A percentile compares a stretch with the other conserved stretches of the same genome.
These are phyloP conservation scores for Calcarisporium arbuscula DNA, from an alignment of 2,329 filamentous ascomycete genomes.

Conservation along the genomic window DNA sequence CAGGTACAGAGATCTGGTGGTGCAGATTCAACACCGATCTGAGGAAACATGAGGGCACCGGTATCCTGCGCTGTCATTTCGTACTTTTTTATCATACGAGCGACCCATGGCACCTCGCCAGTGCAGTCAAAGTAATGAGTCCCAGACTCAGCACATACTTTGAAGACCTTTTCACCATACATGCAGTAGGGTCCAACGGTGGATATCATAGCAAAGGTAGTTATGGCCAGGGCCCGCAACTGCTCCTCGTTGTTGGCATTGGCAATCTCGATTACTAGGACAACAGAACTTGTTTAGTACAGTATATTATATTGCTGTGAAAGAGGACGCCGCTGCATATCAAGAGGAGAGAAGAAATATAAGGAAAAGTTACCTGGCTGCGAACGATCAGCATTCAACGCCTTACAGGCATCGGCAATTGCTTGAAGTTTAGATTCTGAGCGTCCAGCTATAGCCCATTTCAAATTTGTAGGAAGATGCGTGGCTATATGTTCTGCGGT, in stretches of 20 bases:
- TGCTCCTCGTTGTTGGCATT: slow-evolving; percentile 38
- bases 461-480: slow-evolving; percentile 66
- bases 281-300: too few relatives aligned
- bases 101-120: slow-evolving; percentile 52
- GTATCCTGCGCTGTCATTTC: slow-evolving; percentile 43
- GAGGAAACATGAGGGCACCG: slow-evolving; percentile 55
- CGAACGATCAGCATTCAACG: slow-evolving; percentile 60
- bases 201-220: slow-evolving; percentile 50
- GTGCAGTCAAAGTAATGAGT: slow-evolving; percentile 61
- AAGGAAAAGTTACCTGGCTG: slow-evolving; percentile 53
- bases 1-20: slow-evolving; percentile 55
- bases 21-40: slow-evolving; percentile 56
- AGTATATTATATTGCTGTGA: too few relatives aligned
- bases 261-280: slow-evolving; percentile 46
- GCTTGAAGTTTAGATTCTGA: slow-evolving; percentile 68
- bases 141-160: slow-evolving; percentile 54
- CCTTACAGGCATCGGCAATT: slow-evolving; percentile 60
- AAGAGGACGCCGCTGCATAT: too few relatives aligned
- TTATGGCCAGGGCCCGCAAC: slow-evolving; percentile 44
- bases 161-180: slow-evolving; percentile 53
- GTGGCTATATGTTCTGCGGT: slow-evolving; percentile 69
- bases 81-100: slow-evolving; percentile 56
- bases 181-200: slow-evolving; percentile 53
- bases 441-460: slow-evolving; percentile 83
- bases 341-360: too few relatives aligned